Evolutionary conservation across 352 stramenopile genomes (phyloP).

Genomic region (Phytophthora cryptogea): DNA sequence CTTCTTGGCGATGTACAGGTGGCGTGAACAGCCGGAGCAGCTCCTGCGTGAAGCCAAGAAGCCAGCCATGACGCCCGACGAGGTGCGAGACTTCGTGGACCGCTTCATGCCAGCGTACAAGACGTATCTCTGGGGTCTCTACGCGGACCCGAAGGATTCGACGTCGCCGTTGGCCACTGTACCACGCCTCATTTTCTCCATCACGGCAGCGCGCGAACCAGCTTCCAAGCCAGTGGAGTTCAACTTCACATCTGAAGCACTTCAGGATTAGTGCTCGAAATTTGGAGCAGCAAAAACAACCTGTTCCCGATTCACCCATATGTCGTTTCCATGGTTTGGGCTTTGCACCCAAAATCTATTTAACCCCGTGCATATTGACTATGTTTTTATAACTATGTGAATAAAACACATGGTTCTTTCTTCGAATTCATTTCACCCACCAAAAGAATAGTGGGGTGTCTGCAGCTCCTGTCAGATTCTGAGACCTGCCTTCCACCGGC

Average conservation of each 20-base stretch:
- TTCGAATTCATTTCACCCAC: slow-evolving; percentile 10
- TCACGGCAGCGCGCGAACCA: slow-evolving; percentile 49
- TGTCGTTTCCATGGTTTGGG: not conserved
- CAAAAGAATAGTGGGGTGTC: slow-evolving; percentile 16
- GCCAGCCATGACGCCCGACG: slow-evolving; percentile 56
- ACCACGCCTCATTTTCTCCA: slow-evolving; percentile 66
- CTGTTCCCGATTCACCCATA: slow-evolving; percentile 4
- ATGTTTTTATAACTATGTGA: not conserved
- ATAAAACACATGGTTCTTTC: not conserved
- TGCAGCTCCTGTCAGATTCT: slow-evolving; percentile 17
- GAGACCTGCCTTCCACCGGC: slow-evolving; percentile 7
- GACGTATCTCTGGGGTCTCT: slow-evolving; percentile 65
- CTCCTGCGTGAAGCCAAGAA: slow-evolving; percentile 64
- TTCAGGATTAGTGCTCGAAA: slow-evolving; percentile 32
- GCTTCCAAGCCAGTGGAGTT: slow-evolving; percentile 43
- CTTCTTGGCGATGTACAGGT: slow-evolving; percentile 40
- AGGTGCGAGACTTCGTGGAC: slow-evolving; percentile 87
- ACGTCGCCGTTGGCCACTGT: slow-evolving; percentile 30
- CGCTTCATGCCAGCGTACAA: slow-evolving; percentile 88
- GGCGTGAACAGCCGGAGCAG: slow-evolving; percentile 81
- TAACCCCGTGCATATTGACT: not conserved
- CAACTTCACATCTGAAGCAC: slow-evolving; percentile 49
- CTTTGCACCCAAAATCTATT: not conserved
- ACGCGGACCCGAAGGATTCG: slow-evolving; percentile 40
- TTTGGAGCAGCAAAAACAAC: slow-evolving; percentile 10